Base-by-base conservation (phyloP, 768 basidiomycete genomes). In the Boletus insuetus region DNA sequence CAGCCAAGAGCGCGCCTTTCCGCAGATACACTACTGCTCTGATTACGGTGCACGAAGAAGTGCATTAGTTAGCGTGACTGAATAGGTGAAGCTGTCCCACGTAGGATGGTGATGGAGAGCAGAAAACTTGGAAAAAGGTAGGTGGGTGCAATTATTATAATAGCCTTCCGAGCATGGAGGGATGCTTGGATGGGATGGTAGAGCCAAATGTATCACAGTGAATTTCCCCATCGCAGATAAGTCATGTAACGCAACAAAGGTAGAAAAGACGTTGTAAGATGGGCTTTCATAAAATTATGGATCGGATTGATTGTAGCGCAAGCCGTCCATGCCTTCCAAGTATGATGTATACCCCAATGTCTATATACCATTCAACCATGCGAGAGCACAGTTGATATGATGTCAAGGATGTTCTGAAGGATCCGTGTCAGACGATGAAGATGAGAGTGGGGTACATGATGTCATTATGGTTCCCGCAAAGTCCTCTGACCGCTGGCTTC, bases 351-450 rank as follows among this genome's bases (percentile, higher is more conserved):
- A 47, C 61, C 49, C 53, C 61, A 58, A 50, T 45, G 51, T 62
- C 59, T 55, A 60, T 55, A 45, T 49, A 53, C 46, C 32, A 47
- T 54, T 51, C 42, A 51, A 51, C 55, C 44, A 39, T 41, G 38
- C 35, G 42, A 49, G 53, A 54, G 58, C 43, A 51, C 32, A 22
- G 41, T 42, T 48, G 50, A 46, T 42, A 54, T 37, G 58, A 61
- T 79, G 81, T 53, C 70, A 65, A 45, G 49, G 52, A 32, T 57
- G 59, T 50, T 56, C 61, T 61, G 60, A 53, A 54, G 55, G 53
- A 56, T 66, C 58, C 46, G 55, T 49, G 53, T 64, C 64, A 43
- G 62, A 65, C 42, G 64, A 55, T 29, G 69, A 72, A 47, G 70
- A 53, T 56, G 68, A 58, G 31, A 68, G 64, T 49, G 59, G 42